Evolutionary conservation across 306 rosid species (phyloP).

Genomic region (Dalbergia cochinchinensis): DNA sequence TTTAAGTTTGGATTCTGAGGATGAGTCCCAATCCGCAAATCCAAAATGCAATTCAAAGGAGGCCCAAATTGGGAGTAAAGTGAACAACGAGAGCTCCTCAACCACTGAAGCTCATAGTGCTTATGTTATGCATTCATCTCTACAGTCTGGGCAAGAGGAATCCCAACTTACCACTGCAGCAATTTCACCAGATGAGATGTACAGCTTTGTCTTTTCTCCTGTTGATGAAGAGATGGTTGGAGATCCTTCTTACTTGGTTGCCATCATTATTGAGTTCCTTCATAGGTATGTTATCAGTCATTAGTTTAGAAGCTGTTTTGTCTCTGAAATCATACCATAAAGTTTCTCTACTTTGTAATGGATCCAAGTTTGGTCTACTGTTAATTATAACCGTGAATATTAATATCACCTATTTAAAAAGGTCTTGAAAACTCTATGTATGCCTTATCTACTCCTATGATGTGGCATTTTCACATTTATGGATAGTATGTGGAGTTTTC

Average conservation of each 20-base stretch:
- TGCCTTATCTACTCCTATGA: conserved; percentile 10
- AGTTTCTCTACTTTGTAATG: conserved; percentile 18
- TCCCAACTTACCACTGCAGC: conserved; percentile 84
- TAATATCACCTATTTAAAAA: conserved; percentile 16
- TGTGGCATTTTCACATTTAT: not conserved
- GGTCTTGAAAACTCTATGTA: conserved; percentile 16
- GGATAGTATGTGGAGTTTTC: conserved; percentile 9
- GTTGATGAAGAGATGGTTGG: conserved; percentile 95
- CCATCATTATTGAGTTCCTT: conserved; percentile 85
- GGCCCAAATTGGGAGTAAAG: conserved; percentile 51
- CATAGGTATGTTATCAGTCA: conserved; percentile 64
- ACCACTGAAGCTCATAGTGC: conserved; percentile 55
- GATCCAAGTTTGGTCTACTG: conserved; percentile 35
- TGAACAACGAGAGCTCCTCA: conserved; percentile 49
- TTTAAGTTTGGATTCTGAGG: conserved; percentile 69
- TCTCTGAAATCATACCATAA: conserved; percentile 33
- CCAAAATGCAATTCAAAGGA: conserved; percentile 50
- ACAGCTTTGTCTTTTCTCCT: conserved; percentile 82
- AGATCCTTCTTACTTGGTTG: conserved; percentile 89
- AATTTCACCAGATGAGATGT: conserved; percentile 94
- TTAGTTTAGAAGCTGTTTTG: conserved; percentile 31
- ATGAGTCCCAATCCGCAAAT: conserved; percentile 56
- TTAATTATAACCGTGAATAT: not conserved
- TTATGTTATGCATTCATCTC: conserved; percentile 60
- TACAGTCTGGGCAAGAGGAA: conserved; percentile 71